Base-by-base conservation (phyloP, 768 basidiomycete genomes). In the Amanita pseudoporphyria region DNA sequence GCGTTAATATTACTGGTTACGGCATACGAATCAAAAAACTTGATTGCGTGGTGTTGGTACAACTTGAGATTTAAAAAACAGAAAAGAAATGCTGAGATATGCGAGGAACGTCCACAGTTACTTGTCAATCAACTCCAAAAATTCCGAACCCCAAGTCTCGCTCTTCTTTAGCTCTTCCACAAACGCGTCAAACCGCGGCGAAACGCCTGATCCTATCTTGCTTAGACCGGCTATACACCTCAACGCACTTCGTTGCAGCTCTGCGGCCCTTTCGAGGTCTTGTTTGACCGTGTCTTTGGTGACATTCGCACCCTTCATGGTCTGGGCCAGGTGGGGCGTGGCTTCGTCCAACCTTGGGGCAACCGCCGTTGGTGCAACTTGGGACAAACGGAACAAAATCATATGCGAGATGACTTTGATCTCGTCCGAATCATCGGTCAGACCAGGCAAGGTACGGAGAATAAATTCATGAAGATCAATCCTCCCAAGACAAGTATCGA, bases 241-340 rank as follows among this genome's bases (percentile, higher is more conserved):
- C 53, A 97, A 71, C 6, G 90, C 89, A 58, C 90, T 92, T 54
- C 88, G 73, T 67, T 97, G 93, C 53, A 97, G 73, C 65, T 97
- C 95, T 22, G 88, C 88, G 7, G 86, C 81, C 16, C 87, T 78
- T 65, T 90, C 88, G 39, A 92, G 62, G 56, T 92, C 89, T 63
- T 92, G 90, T 66, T 97, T 98, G 42, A 96, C 94, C 0, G 91
- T 90, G 61, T 98, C 95, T 69, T 97, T 97, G 46, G 88, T 89
- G 36, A 90, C 79, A 5, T 78, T 83, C 6, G 86, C 79, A 1
- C 90, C 90, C 60, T 91, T 87, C 81, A 97, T 91, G 33, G 89
- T 87, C 64, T 82, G 81, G 63, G 90, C 87, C 53, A 97, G 73
- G 47, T 82, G 79, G 5, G 87, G 84, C 22, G 89, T 87, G 19